A percentile compares a stretch with the other conserved stretches of the same genome.
Conservation (phyloP, 2,329 filamentous ascomycete species). For the Scedosporium boydii region DNA sequence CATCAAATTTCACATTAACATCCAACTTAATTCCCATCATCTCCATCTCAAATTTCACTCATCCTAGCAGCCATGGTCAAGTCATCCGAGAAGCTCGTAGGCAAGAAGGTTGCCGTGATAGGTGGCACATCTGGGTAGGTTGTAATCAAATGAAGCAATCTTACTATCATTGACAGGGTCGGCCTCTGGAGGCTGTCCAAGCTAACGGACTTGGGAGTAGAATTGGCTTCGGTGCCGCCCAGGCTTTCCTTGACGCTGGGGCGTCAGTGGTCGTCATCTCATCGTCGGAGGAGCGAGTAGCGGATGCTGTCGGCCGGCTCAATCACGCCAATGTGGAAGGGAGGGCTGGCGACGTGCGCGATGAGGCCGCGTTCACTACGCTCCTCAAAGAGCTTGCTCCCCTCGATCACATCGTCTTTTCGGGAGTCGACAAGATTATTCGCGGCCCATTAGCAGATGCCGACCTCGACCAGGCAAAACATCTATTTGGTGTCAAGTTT, state of each 20-base stretch:
- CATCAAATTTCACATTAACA: neutral
- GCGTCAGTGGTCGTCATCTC: constrained; percentile 24
- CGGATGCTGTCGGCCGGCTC: constrained; percentile 20
- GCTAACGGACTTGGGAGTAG: constrained; percentile 10
- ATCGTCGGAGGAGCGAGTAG: constrained; percentile 20
- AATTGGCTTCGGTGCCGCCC: constrained; percentile 29
- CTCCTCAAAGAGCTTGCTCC: constrained; percentile 21
- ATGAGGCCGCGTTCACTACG: constrained; percentile 22
- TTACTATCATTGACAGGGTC: neutral
- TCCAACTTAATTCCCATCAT: neutral
- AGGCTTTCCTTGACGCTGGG: constrained; percentile 24
- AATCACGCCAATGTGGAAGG: constrained; percentile 16
- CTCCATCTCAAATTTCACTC: neutral
- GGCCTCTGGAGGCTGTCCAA: neutral
- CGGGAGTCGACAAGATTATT: constrained; percentile 27
- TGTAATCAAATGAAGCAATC: neutral
- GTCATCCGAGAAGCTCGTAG: constrained; percentile 20
- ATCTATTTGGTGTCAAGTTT: constrained; percentile 29
- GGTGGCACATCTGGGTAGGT: constrained; percentile 26
- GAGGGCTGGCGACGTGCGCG: constrained; percentile 21
- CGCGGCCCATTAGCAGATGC: constrained; percentile 22
- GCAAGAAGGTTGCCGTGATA: constrained; percentile 24
- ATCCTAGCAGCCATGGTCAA: neutral
- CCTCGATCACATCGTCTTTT: constrained; percentile 28
- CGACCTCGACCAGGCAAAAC: constrained; percentile 21